Base-by-base conservation (phyloP, 177 flowering plant genomes). In the Tripterygium wilfordii region DNA sequence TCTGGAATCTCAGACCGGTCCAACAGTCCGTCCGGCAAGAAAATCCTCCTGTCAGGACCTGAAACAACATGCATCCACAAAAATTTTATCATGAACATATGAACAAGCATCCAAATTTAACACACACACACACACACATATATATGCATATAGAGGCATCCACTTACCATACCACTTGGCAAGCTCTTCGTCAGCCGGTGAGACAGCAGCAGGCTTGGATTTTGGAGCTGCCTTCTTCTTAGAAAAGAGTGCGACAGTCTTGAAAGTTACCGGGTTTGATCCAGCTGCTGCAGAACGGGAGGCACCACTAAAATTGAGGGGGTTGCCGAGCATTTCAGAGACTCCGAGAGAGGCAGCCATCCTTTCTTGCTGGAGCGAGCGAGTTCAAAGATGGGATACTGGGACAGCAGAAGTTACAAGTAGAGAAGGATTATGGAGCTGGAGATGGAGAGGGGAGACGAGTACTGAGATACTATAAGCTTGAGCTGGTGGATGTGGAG, bases 81-180 rank as follows among this genome's bases (percentile, higher is more conserved):
- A n/a, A n/a, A n/a, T n/a, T n/a, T n/a, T n/a, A n/a, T n/a, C n/a
- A n/a, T n/a, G n/a, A n/a, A n/a, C n/a, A n/a, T n/a, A n/a, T n/a
- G n/a, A n/a, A n/a, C n/a, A n/a, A n/a, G n/a, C n/a, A n/a, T n/a
- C n/a, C n/a, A n/a, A n/a, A n/a, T n/a, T n/a, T n/a, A n/a, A n/a
- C n/a, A n/a, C n/a, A n/a, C n/a, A n/a, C n/a, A n/a, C n/a, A n/a
- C n/a, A n/a, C n/a, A n/a, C n/a, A n/a, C n/a, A n/a, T n/a, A n/a
- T n/a, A n/a, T n/a, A n/a, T n/a, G n/a, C n/a, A n/a, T n/a, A n/a
- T n/a, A n/a, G n/a, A n/a, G n/a, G n/a, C n/a, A 5, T 17, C 14
- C 6, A 68, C 88, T 54, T 44, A 90, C 98, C 99, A 35, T 94
- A 94, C 99, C 99, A 94, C 97, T 89, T 94, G 79, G 99, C 89